Evolutionary conservation across 2,329 filamentous ascomycete genomes (phyloP).

Genomic region (Hawksworthiomyces lignivorus): DNA sequence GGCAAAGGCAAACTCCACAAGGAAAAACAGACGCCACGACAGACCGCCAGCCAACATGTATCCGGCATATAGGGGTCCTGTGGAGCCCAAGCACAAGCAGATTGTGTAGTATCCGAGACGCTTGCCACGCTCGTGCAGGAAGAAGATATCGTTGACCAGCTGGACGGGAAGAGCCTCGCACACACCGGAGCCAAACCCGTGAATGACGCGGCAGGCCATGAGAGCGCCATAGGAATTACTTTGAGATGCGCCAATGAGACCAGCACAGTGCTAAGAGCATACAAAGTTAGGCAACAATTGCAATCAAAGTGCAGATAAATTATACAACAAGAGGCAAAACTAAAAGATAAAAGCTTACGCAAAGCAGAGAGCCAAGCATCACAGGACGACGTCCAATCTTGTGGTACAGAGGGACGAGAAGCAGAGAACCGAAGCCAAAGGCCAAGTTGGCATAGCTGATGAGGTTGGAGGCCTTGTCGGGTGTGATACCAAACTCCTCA

Average conservation of each 20-base stretch:
- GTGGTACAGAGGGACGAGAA: conserved; percentile 51
- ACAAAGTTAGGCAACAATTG: background rate
- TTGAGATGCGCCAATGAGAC: conserved; percentile 30
- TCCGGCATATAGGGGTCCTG: conserved; percentile 49
- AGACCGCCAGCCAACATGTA: conserved; percentile 53
- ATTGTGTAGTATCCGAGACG: conserved; percentile 54
- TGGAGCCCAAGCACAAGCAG: conserved; percentile 46
- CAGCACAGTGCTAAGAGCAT: conserved; percentile 27
- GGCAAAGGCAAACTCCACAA: conserved; percentile 48
- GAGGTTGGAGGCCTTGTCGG: conserved; percentile 44
- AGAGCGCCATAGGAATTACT: conserved; percentile 28
- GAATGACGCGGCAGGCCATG: conserved; percentile 32
- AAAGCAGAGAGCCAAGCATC: conserved; percentile 32
- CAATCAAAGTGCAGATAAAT: background rate
- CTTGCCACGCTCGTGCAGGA: conserved; percentile 40
- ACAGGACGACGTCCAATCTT: conserved; percentile 36
- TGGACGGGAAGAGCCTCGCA: conserved; percentile 39
- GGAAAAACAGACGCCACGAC: conserved; percentile 55
- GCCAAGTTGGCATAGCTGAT: conserved; percentile 54
- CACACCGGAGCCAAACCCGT: conserved; percentile 33
- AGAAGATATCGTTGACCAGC: conserved; percentile 39
- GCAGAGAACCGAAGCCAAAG: conserved; percentile 49
- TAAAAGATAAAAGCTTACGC: conserved; percentile 20
- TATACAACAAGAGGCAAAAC: background rate
- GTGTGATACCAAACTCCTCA: conserved; percentile 41